Percentiles rank a stretch among this genome's conserved stretches.
Evolutionary conservation across 2,329 filamentous ascomycete species (phyloP).

Genomic region (Akanthomyces lecanii): DNA sequence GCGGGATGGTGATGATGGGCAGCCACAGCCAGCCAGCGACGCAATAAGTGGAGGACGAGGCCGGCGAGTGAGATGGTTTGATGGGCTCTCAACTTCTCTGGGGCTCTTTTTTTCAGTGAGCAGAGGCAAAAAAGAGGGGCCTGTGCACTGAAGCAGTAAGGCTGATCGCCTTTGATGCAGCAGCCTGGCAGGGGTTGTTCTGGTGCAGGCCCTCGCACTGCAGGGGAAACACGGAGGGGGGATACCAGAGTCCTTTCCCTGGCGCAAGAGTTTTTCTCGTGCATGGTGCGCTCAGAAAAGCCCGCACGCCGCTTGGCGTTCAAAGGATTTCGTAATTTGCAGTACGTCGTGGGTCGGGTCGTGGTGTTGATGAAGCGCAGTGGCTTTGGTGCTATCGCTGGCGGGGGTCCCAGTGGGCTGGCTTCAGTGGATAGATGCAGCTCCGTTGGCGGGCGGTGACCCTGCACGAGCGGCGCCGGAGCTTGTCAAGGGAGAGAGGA

Average conservation of each 20-base stretch:
- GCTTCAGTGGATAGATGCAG: neutral
- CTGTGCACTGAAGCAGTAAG: conserved; percentile 9
- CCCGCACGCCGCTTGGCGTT: too few relatives aligned
- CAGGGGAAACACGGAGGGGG: neutral
- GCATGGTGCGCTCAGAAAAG: too few relatives aligned
- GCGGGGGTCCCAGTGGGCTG: neutral
- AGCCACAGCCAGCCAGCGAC: neutral
- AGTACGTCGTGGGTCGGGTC: neutral
- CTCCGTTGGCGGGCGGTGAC: neutral
- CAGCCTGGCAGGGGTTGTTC: neutral
- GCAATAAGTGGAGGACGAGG: neutral
- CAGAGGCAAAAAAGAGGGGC: conserved; percentile 11
- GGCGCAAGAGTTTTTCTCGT: neutral
- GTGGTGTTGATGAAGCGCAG: neutral
- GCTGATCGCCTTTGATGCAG: conserved; percentile 12
- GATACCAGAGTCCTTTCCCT: neutral
- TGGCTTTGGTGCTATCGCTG: neutral
- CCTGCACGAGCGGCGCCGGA: neutral
- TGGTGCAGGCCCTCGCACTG: neutral
- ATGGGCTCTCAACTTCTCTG: neutral
- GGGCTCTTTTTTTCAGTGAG: neutral
- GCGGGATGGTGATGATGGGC: neutral
- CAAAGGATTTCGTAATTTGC: neutral
- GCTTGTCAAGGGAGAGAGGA: neutral
- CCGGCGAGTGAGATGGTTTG: neutral